Percentiles rank a stretch among this genome's conserved stretches.
phyloP scores from a whole-genome alignment of 768 basidiomycete species.

The Termitomyces eurrhizus region DNA sequence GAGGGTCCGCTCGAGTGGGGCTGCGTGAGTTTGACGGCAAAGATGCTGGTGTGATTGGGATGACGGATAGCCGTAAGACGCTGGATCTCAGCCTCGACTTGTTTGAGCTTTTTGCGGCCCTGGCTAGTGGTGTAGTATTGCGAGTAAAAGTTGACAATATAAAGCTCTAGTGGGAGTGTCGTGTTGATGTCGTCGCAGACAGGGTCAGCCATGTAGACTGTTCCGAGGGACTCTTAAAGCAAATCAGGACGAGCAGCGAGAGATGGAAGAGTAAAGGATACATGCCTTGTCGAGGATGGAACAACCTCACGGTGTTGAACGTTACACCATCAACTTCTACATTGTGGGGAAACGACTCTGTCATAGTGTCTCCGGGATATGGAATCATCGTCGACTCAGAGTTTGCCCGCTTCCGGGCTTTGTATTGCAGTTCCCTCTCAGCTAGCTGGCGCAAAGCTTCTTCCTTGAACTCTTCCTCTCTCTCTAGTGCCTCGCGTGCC shows the following conservation, averaged over 20 bases:
- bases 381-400: conserved; percentile 25
- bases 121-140: conserved; percentile 66
- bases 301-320: conserved; percentile 67
- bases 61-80: conserved; percentile 57
- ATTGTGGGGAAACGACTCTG: conserved; percentile 56
- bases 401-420: conserved; percentile 39
- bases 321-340: conserved; percentile 54
- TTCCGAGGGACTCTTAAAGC: conserved; percentile 55
- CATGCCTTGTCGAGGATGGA: conserved; percentile 67
- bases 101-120: conserved; percentile 69
- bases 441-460: conserved; percentile 58
- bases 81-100: conserved; percentile 63
- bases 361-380: conserved; percentile 42
- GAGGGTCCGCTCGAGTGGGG: conserved; percentile 47
- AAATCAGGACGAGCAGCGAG: not conserved
- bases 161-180: conserved; percentile 62
- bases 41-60: conserved; percentile 59
- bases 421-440: conserved; percentile 49
- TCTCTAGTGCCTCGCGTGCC: conserved; percentile 49
- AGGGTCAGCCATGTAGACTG: conserved; percentile 70
- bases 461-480: conserved; percentile 63
- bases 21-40: conserved; percentile 61
- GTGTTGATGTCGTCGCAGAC: conserved; percentile 59
- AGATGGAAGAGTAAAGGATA: conserved; percentile 7
- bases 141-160: conserved; percentile 61